These are phyloP conservation scores for Leucocoprinus leucothites DNA, from an alignment of 768 basidiomycete species.

Conservation along the genomic window DNA sequence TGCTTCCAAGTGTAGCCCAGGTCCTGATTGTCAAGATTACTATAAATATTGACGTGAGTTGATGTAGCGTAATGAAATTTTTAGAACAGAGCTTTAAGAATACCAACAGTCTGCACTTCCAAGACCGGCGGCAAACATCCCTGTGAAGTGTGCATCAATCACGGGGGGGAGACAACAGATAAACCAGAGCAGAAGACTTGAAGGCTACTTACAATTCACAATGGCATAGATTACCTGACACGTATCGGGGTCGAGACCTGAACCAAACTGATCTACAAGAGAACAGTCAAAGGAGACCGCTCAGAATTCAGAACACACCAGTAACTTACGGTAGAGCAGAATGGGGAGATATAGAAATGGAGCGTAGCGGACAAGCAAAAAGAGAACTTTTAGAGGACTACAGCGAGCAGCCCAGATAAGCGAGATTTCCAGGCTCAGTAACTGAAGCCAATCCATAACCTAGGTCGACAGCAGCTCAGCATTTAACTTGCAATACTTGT, in stretches of 20 bases:
- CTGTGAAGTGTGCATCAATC: too few relatives aligned
- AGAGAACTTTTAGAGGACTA: slow-evolving; percentile 21
- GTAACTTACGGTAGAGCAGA: slow-evolving; percentile 15
- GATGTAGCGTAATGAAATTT: neutral
- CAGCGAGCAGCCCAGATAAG: slow-evolving; percentile 22
- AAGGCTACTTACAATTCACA: too few relatives aligned
- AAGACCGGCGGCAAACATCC: too few relatives aligned
- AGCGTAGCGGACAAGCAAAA: slow-evolving; percentile 22
- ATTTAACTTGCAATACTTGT: too few relatives aligned
- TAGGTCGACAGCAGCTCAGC: neutral
- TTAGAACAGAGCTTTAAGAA: too few relatives aligned
- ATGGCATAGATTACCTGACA: neutral
- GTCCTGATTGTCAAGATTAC: neutral
- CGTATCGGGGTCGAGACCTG: neutral
- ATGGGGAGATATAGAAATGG: slow-evolving; percentile 20
- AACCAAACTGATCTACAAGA: neutral
- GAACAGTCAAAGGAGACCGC: neutral
- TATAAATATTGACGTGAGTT: neutral
- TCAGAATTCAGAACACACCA: neutral
- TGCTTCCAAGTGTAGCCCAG: neutral
- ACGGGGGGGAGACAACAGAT: too few relatives aligned
- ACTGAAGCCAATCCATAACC: slow-evolving; percentile 18
- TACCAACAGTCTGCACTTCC: too few relatives aligned
- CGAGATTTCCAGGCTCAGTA: slow-evolving; percentile 17
- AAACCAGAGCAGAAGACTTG: too few relatives aligned